These are phyloP conservation scores for Sequoia sempervirens DNA, from an alignment of 75 land plant species.

Conservation along the genomic window DNA sequence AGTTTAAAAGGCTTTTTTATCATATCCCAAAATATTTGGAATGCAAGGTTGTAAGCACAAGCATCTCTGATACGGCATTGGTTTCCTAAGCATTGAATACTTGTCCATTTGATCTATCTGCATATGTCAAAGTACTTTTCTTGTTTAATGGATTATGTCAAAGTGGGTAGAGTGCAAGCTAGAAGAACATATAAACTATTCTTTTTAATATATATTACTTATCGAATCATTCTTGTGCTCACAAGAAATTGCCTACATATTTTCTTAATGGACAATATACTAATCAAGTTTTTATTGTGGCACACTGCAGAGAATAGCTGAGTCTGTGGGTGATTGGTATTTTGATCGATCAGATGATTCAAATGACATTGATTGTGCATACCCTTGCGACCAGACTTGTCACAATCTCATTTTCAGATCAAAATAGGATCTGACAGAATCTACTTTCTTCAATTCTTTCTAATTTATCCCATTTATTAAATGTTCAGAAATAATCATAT, in stretches of 20 bases:
- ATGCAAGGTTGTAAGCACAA: neutral
- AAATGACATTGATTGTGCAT: conserved; percentile 29
- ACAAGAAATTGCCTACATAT: neutral
- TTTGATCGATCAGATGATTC: conserved; percentile 8
- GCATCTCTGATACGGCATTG: neutral
- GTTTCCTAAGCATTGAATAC: neutral
- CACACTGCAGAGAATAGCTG: conserved; percentile 17
- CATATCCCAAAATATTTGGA: neutral
- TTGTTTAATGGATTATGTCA: neutral
- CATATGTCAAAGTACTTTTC: neutral
- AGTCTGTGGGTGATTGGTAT: conserved; percentile 31
- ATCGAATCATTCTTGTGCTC: neutral
- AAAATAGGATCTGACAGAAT: neutral
- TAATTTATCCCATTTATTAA: neutral
- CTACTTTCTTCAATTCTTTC: neutral
- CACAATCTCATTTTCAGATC: conserved; percentile 15
- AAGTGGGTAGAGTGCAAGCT: neutral
- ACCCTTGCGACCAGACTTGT: conserved; percentile 28
- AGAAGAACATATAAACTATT: neutral
- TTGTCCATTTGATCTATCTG: neutral
- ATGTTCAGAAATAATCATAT: neutral
- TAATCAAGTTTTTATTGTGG: neutral
- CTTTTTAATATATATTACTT: neutral
- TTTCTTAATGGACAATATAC: neutral
- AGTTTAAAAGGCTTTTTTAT: neutral